Evolutionary conservation across 23 red algal genomes (phyloP).

Genomic region (Gracilaria caudata): DNA sequence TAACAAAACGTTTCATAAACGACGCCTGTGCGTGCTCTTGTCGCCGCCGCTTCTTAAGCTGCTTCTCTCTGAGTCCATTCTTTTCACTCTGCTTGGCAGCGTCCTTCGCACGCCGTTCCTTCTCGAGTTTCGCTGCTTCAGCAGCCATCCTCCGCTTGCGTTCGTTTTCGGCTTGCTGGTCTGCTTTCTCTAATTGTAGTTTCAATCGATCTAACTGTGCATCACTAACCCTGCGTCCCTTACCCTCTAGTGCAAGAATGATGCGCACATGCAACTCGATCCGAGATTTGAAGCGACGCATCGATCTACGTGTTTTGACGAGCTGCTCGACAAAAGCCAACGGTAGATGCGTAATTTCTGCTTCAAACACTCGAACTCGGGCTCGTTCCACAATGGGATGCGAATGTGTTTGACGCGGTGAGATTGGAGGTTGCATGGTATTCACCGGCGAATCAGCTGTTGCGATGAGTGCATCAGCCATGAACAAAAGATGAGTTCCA

Average conservation of each 20-base stretch:
- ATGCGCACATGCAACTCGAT: conserved; percentile 54
- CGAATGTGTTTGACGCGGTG: neutral
- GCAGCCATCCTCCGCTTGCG: conserved; percentile 18
- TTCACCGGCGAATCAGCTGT: neutral
- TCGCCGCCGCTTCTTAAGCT: conserved; percentile 33
- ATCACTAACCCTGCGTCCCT: conserved; percentile 33
- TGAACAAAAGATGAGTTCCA: neutral
- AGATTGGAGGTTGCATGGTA: neutral
- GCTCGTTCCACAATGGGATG: conserved; percentile 15
- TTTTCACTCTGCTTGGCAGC: conserved; percentile 9
- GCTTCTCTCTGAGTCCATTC: conserved; percentile 16
- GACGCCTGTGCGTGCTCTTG: conserved; percentile 43
- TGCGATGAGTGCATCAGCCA: neutral
- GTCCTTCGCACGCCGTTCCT: conserved; percentile 8
- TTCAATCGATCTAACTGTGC: conserved; percentile 42
- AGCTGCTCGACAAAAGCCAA: conserved; percentile 43
- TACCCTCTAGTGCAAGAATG: conserved; percentile 42
- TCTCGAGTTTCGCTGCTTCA: conserved; percentile 22
- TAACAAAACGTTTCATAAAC: conserved; percentile 67
- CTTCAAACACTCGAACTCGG: conserved; percentile 65
- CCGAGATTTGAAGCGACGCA: conserved; percentile 26
- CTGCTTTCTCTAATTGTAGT: conserved; percentile 58
- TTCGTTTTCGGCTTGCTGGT: conserved; percentile 38
- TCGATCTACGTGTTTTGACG: neutral
- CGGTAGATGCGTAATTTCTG: conserved; percentile 56